phyloP scores from a whole-genome alignment of 2,329 filamentous ascomycete species.

The Macrophomina phaseolina region DNA sequence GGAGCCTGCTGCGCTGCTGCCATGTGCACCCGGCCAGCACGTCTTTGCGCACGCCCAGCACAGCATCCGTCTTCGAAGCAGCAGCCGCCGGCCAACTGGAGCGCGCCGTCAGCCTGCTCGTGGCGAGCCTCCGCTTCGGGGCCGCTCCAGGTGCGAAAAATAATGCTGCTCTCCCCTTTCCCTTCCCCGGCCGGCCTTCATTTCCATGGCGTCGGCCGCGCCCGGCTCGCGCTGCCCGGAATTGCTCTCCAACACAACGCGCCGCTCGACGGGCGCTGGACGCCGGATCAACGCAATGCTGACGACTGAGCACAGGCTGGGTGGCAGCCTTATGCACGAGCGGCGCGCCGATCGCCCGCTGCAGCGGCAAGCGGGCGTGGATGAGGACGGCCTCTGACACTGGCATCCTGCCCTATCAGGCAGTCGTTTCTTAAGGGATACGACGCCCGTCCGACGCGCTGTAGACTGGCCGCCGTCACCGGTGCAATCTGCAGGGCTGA shows the following conservation, averaged over 20 bases:
- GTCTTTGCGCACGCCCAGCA: conserved; percentile 20
- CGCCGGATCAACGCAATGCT: conserved; percentile 22
- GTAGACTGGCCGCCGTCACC: conserved; percentile 17
- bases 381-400: conserved; percentile 11
- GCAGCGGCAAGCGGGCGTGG: conserved; percentile 8
- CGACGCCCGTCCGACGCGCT: conserved; percentile 1
- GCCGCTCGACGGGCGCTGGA: not conserved
- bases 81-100: not conserved
- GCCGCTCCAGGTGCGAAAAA: not conserved
- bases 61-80: not conserved
- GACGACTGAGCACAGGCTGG: conserved; percentile 19
- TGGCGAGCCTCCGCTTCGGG: conserved; percentile 22
- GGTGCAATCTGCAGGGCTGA: conserved; percentile 27
- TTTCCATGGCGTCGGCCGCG: conserved; percentile 20
- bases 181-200: conserved; percentile 13
- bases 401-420: conserved; percentile 14
- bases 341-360: conserved; percentile 18
- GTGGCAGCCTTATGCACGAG: conserved; percentile 23
- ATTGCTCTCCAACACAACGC: conserved; percentile 8
- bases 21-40: not conserved
- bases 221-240: conserved; percentile 3
- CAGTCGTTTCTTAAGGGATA: conserved; percentile 6
- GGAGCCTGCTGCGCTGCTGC: not conserved
- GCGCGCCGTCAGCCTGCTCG: not conserved
- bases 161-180: not conserved